Percentiles rank a stretch among this genome's conserved stretches.
Evolutionary conservation across 2,329 filamentous ascomycete species (phyloP).

Genomic region (Ascochyta clinopodiicola): DNA sequence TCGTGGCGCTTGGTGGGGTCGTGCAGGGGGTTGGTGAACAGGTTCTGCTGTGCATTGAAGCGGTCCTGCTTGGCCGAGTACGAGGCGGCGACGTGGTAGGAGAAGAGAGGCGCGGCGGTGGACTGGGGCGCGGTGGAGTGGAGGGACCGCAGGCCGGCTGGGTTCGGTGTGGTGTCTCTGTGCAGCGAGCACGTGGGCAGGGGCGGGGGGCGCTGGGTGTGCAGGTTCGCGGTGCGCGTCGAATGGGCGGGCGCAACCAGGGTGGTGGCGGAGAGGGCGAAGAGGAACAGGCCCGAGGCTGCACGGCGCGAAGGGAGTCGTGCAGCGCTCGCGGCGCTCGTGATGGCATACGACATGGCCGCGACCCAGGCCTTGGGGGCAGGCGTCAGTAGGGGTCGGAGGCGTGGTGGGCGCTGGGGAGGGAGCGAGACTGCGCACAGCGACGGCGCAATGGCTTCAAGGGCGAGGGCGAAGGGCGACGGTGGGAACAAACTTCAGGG

Average conservation of each 20-base stretch:
- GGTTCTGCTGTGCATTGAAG: slow-evolving; percentile 46
- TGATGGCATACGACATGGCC: slow-evolving; percentile 48
- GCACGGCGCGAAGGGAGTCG: slow-evolving; percentile 33
- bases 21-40: slow-evolving; percentile 44
- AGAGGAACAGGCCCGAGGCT: slow-evolving; percentile 37
- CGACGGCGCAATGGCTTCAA: slow-evolving; percentile 30
- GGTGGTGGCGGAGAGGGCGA: slow-evolving; percentile 41
- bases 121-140: slow-evolving; percentile 39
- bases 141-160: slow-evolving; percentile 38
- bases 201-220: slow-evolving; percentile 24
- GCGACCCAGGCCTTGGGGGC: slow-evolving; percentile 39
- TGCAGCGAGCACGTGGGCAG: slow-evolving; percentile 41
- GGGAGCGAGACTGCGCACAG: slow-evolving; percentile 19
- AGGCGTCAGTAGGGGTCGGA: slow-evolving; percentile 29
- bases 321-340: slow-evolving; percentile 34
- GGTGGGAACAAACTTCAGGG: slow-evolving; percentile 34
- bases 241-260: slow-evolving; percentile 33
- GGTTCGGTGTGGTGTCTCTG: slow-evolving; percentile 37
- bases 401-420: slow-evolving; percentile 1
- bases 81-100: slow-evolving; percentile 51
- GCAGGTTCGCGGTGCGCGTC: slow-evolving; percentile 23
- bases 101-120: slow-evolving; percentile 39
- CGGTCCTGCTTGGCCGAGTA: slow-evolving; percentile 49
- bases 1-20: slow-evolving; percentile 34
- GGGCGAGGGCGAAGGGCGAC: neutral